These are phyloP conservation scores for Daldinia bambusicola DNA, from an alignment of 495 filamentous ascomycete species.

Conservation along the genomic window DNA sequence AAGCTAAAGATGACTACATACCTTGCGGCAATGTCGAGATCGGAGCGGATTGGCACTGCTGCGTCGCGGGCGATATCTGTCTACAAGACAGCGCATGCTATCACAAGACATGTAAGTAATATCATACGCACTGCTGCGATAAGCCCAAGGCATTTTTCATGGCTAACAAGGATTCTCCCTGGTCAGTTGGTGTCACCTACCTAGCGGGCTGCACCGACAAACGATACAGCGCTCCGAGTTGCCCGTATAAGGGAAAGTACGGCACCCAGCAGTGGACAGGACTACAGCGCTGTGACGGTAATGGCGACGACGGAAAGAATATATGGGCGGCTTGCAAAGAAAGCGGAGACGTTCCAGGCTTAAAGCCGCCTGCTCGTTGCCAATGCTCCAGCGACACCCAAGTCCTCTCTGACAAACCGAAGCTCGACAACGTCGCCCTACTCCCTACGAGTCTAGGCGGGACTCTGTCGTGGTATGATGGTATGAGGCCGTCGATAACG, in stretches of 20 bases:
- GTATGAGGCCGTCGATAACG: slow-evolving; percentile 31
- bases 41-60: slow-evolving; percentile 45
- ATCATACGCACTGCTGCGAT: no score
- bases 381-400: slow-evolving; percentile 33
- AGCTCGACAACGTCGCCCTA: slow-evolving; percentile 37
- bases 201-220: slow-evolving; percentile 48
- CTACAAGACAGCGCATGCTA: slow-evolving; percentile 36
- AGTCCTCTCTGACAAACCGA: slow-evolving; percentile 39
- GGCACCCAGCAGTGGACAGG: slow-evolving; percentile 45
- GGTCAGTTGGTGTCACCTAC: slow-evolving; percentile 42
- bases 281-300: slow-evolving; percentile 42
- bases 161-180: background rate
- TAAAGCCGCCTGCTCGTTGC: slow-evolving; percentile 36
- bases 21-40: slow-evolving; percentile 52
- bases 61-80: slow-evolving; percentile 43
- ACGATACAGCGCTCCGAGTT: slow-evolving; percentile 31
- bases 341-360: slow-evolving; percentile 17
- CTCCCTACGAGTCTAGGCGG: slow-evolving; percentile 44
- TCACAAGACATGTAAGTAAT: slow-evolving; percentile 29
- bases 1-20: slow-evolving; percentile 36
- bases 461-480: slow-evolving; percentile 43
- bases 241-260: slow-evolving; percentile 42
- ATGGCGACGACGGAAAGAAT: slow-evolving; percentile 24
- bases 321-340: slow-evolving; percentile 41
- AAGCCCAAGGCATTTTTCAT: background rate